Conservation (phyloP, 208 protist genomes). For the Trypanosoma melophagium region DNA sequence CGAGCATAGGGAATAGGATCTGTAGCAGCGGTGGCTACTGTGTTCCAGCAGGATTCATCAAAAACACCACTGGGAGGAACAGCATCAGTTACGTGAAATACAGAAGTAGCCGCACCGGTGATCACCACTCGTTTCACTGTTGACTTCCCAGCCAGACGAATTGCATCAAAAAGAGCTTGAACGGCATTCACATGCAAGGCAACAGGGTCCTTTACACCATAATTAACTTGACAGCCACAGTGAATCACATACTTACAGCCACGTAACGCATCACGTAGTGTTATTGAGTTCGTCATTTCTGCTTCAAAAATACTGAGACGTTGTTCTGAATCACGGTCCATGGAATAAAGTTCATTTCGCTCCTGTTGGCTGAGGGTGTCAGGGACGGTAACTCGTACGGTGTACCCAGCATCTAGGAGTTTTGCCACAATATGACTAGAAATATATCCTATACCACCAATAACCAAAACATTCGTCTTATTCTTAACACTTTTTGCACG, state of each 20-base stretch:
- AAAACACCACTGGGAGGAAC: constrained; percentile 63
- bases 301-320: constrained; percentile 68
- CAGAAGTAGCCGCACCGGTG: constrained; percentile 74
- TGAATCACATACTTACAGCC: constrained; percentile 89
- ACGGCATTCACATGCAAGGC: constrained; percentile 66
- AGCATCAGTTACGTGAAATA: constrained; percentile 74
- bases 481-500: constrained; percentile 63
- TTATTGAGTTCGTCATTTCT: constrained; percentile 73
- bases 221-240: constrained; percentile 65
- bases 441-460: constrained; percentile 84
- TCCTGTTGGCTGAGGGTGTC: constrained; percentile 58
- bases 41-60: constrained; percentile 87
- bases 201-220: constrained; percentile 47
- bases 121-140: constrained; percentile 88
- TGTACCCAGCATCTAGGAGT: constrained; percentile 87
- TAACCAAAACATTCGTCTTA: constrained; percentile 86
- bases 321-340: constrained; percentile 50
- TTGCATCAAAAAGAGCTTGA: constrained; percentile 85
- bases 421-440: constrained; percentile 80
- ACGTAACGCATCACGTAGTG: constrained; percentile 73
- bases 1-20: constrained; percentile 82
- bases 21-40: constrained; percentile 45
- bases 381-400: constrained; percentile 71
- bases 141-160: constrained; percentile 70
- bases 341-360: constrained; percentile 71